A percentile compares a stretch with the other conserved stretches of the same genome.
phyloP scores from a whole-genome alignment of 1,284 basidiomycete genomes.

The Lentinula novae-zelandiae region DNA sequence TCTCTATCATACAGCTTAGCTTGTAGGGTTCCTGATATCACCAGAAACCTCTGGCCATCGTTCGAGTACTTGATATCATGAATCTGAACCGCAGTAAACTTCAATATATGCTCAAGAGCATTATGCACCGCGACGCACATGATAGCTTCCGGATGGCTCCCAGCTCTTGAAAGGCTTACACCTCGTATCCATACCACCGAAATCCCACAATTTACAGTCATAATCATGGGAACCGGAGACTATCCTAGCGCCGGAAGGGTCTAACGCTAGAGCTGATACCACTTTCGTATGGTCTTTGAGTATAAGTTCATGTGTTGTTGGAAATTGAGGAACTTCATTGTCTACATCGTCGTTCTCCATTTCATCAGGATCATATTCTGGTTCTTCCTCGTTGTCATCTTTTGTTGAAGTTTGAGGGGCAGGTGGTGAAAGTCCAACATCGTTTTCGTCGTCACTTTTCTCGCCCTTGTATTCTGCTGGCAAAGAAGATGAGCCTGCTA shows the following conservation, averaged over 20 bases:
- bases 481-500: background rate
- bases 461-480: background rate
- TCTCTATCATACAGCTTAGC: constrained; percentile 88
- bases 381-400: constrained; percentile 37
- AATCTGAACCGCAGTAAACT: constrained; percentile 47
- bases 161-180: constrained; percentile 93
- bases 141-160: constrained; percentile 91
- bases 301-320: constrained; percentile 83
- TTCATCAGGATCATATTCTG: constrained; percentile 61
- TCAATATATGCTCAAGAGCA: constrained; percentile 9
- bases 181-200: constrained; percentile 93
- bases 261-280: constrained; percentile 87
- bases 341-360: constrained; percentile 48
- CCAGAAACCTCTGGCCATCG: constrained; percentile 82
- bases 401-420: constrained; percentile 10
- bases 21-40: constrained; percentile 84
- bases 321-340: constrained; percentile 57
- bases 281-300: constrained; percentile 96
- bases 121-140: constrained; percentile 51
- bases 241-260: constrained; percentile 90
- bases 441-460: constrained; percentile 22
- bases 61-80: constrained; percentile 87
- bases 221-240: constrained; percentile 95
- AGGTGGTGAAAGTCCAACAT: constrained; percentile 11
- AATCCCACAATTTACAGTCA: constrained; percentile 98